Conservation (phyloP, 2,329 filamentous ascomycete species). For the Xylariaceae sp. region DNA sequence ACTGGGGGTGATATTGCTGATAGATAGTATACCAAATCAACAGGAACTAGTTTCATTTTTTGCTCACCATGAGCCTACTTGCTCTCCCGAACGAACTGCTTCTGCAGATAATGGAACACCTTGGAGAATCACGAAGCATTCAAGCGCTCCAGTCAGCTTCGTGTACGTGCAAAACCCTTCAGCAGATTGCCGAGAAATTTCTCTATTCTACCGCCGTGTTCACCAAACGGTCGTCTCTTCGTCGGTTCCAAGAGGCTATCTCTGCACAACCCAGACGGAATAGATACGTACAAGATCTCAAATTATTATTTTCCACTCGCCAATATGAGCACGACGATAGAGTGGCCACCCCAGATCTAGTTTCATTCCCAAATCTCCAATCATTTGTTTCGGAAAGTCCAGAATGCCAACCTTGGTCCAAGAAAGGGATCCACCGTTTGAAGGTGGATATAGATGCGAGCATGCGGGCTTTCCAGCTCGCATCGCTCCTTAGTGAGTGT, state of each 20-base stretch:
- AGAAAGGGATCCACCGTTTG: conserved; percentile 8
- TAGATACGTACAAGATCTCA: conserved; percentile 11
- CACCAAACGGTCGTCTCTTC: conserved; percentile 3
- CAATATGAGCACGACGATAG: neutral
- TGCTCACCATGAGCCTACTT: conserved; percentile 10
- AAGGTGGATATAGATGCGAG: conserved; percentile 6
- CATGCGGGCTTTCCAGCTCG: conserved; percentile 11
- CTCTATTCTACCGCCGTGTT: conserved; percentile 20
- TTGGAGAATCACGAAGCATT: conserved; percentile 9
- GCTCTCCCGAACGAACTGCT: conserved; percentile 15
- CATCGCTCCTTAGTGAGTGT: conserved; percentile 11
- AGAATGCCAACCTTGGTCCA: conserved; percentile 12
- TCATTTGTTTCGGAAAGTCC: conserved; percentile 20
- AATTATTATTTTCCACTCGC: conserved; percentile 11
- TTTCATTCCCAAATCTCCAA: conserved; percentile 9
- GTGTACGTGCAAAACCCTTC: conserved; percentile 13
- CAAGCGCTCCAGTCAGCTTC: conserved; percentile 8
- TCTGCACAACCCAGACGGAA: conserved; percentile 4
- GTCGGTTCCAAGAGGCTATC: conserved; percentile 5
- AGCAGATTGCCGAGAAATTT: conserved; percentile 10
- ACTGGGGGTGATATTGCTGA: too few species aligned
- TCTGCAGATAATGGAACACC: conserved; percentile 13
- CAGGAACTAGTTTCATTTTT: too few species aligned
- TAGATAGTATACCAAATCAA: too few species aligned
- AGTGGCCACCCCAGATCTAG: conserved; percentile 6